Evolutionary conservation across 768 basidiomycete species (phyloP).

Genomic region (Tylopilus sp.): DNA sequence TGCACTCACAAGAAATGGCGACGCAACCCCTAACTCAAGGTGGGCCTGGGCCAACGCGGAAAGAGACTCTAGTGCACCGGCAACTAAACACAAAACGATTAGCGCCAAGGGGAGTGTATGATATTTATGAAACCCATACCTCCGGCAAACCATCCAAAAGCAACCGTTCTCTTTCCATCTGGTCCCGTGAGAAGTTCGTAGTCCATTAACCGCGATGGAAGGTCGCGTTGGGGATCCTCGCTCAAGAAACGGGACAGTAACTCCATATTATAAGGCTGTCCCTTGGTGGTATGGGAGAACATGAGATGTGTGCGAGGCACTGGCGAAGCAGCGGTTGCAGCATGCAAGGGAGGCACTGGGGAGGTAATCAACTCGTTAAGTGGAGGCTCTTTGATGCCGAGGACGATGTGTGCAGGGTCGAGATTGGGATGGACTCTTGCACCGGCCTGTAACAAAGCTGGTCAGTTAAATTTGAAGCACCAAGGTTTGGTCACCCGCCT

Average conservation of each 20-base stretch:
- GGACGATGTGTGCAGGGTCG: conserved; percentile 62
- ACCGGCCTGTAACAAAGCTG: conserved; percentile 58
- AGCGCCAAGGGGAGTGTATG: neutral
- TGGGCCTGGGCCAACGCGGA: conserved; percentile 75
- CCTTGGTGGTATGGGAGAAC: conserved; percentile 92
- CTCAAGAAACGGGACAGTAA: conserved; percentile 64
- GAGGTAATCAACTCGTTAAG: conserved; percentile 54
- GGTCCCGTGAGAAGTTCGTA: conserved; percentile 73
- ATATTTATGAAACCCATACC: conserved; percentile 40
- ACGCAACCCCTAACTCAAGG: conserved; percentile 73
- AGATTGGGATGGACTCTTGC: conserved; percentile 61
- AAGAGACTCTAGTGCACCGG: conserved; percentile 81
- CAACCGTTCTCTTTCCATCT: conserved; percentile 73
- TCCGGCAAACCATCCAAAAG: conserved; percentile 92
- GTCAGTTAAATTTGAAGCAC: neutral
- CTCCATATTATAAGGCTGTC: conserved; percentile 81
- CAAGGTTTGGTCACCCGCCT: neutral
- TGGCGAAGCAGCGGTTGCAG: conserved; percentile 12
- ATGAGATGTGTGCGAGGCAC: conserved; percentile 72
- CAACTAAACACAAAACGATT: conserved; percentile 45
- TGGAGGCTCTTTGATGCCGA: conserved; percentile 90
- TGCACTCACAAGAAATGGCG: conserved; percentile 71
- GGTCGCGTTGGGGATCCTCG: conserved; percentile 15
- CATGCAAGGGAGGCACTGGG: conserved; percentile 32
- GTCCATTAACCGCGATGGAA: conserved; percentile 64